Conservation (phyloP, 2,329 filamentous ascomycete species). For the Nemania diffusa region DNA sequence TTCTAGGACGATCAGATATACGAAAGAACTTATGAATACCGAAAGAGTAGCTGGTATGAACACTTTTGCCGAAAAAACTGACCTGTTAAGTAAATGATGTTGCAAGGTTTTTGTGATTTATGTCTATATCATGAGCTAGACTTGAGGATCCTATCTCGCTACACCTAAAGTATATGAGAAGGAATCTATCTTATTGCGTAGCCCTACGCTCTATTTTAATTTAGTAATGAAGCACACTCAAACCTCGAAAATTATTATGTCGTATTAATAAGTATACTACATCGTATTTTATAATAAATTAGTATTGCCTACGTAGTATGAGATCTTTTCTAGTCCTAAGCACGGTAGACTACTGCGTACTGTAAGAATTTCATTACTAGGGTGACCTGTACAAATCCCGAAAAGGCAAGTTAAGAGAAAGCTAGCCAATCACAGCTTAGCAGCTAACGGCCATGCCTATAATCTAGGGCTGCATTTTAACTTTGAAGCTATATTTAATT, state of each 20-base stretch:
- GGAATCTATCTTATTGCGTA: not conserved
- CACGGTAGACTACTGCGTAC: too few relatives aligned
- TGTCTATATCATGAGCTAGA: not conserved
- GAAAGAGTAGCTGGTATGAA: not conserved
- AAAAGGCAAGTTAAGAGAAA: slow-evolving; percentile 28
- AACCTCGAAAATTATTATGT: too few relatives aligned
- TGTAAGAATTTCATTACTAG: too few relatives aligned
- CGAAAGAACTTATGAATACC: not conserved
- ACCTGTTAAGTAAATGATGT: not conserved
- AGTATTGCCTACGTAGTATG: too few relatives aligned
- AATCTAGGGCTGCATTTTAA: not conserved
- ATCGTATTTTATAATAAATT: too few relatives aligned
- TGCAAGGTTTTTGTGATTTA: not conserved
- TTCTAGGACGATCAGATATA: not conserved
- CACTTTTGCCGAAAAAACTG: not conserved
- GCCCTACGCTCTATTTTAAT: not conserved
- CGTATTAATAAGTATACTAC: too few relatives aligned
- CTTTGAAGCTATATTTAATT: too few relatives aligned
- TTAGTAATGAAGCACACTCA: too few relatives aligned
- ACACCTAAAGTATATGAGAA: not conserved
- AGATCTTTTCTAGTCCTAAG: too few relatives aligned
- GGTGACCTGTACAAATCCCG: slow-evolving; percentile 18
- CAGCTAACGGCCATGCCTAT: not conserved
- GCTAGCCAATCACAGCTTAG: slow-evolving; percentile 22
- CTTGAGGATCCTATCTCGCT: not conserved